A percentile compares a stretch with the other conserved stretches of the same genome.
These are phyloP conservation scores for Volvox africanus DNA, from an alignment of 139 green algal genomes.

Conservation along the genomic window DNA sequence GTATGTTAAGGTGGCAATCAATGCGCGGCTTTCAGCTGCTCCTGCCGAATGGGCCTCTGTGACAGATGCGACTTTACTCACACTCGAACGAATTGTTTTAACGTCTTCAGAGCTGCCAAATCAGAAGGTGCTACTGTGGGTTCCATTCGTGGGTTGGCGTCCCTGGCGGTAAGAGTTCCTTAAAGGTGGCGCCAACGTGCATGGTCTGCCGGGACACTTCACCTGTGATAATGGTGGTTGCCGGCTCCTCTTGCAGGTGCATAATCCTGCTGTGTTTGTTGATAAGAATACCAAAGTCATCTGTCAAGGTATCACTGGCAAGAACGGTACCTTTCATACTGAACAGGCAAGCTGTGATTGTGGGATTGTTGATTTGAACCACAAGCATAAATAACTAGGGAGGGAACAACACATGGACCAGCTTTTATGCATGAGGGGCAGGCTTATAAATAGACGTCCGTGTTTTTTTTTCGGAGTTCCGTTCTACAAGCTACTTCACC, in stretches of 20 bases:
- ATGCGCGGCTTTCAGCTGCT: no score
- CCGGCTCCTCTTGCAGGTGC: slow-evolving; percentile 43
- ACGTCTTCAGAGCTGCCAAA: background rate
- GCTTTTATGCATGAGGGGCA: no score
- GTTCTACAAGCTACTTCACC: background rate
- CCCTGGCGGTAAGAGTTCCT: slow-evolving; percentile 4
- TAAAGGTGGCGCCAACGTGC: background rate
- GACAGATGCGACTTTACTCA: no score
- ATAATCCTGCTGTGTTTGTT: slow-evolving; percentile 94
- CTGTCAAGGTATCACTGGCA: slow-evolving; percentile 96
- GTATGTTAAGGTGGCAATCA: background rate
- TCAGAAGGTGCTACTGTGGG: background rate
- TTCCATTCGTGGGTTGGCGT: slow-evolving; percentile 4
- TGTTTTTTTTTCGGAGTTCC: no score
- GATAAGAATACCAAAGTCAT: slow-evolving; percentile 97
- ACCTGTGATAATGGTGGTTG: background rate
- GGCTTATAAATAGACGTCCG: no score
- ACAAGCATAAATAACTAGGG: no score
- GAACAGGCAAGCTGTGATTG: slow-evolving; percentile 78
- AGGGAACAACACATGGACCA: no score
- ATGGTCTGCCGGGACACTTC: background rate
- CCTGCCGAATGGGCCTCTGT: no score
- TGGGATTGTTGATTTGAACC: no score
- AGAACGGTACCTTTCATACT: slow-evolving; percentile 98
- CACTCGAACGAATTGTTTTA: background rate